Evolutionary conservation across 192 early-diverging fungal species (phyloP).

Genomic region (Entomortierella beljakovae): DNA sequence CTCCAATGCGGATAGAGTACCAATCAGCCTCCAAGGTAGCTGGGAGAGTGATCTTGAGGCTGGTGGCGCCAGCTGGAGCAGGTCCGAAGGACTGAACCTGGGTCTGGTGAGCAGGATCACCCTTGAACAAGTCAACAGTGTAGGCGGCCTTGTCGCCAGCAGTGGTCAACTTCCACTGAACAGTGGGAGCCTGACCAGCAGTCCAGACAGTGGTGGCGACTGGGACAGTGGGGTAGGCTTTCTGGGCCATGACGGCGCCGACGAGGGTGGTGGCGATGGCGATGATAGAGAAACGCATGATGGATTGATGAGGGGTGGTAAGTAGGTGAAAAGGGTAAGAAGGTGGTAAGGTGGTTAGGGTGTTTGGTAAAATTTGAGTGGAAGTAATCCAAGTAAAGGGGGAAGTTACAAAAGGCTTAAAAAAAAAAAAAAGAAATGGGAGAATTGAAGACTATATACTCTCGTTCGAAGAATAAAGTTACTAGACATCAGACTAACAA

Average conservation of each 20-base stretch:
- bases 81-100: constrained; percentile 13
- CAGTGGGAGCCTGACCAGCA: constrained; percentile 7
- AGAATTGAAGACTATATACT: background rate
- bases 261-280: constrained; percentile 21
- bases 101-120: constrained; percentile 31
- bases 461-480: too few species aligned
- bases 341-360: background rate
- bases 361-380: background rate
- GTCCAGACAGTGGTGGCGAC: constrained; percentile 25
- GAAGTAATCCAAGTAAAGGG: constrained; percentile 37
- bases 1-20: constrained; percentile 45
- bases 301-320: constrained; percentile 3
- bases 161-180: constrained; percentile 23
- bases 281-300: constrained; percentile 41
- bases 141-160: constrained; percentile 9
- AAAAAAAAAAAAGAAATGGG: constrained; percentile 14
- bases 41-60: constrained; percentile 19
- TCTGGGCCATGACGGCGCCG: constrained; percentile 37
- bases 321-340: background rate
- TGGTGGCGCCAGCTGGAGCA: constrained; percentile 10
- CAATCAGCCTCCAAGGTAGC: constrained; percentile 21
- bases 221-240: constrained; percentile 42
- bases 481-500: too few species aligned
- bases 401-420: constrained; percentile 20
- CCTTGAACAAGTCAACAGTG: constrained; percentile 25